Evolutionary conservation across 768 basidiomycete species (phyloP).

Genomic region (Panaeolus cyanescens): DNA sequence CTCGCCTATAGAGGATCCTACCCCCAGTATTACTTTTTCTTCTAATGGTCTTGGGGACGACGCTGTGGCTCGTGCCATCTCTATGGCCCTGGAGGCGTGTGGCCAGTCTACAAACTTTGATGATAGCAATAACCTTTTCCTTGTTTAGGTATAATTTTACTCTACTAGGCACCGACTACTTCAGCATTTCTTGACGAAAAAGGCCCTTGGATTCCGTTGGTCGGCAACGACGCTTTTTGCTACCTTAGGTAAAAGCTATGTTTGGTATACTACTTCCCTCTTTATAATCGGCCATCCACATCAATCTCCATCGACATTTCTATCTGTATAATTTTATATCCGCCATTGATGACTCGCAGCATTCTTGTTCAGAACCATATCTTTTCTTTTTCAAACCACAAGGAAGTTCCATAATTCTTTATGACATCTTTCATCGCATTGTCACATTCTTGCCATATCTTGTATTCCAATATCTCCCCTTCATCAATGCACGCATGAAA

Average conservation of each 20-base stretch:
- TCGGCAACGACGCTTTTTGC: too few species aligned
- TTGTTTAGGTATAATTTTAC: neutral
- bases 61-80: neutral
- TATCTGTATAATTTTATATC: too few species aligned
- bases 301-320: neutral
- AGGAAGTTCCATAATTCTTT: too few species aligned
- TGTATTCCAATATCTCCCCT: too few species aligned
- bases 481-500: too few species aligned
- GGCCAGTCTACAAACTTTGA: neutral
- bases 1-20: neutral
- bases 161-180: neutral
- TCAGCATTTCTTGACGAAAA: neutral
- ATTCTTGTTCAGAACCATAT: too few species aligned
- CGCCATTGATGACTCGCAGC: too few species aligned
- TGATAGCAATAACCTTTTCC: neutral
- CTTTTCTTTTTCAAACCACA: too few species aligned
- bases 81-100: neutral
- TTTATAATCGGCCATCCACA: neutral
- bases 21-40: neutral
- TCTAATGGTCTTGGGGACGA: neutral
- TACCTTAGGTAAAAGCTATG: neutral
- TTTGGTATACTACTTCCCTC: neutral
- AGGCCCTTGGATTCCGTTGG: neutral
- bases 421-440: too few species aligned
- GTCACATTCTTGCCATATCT: too few species aligned